Conservation (phyloP, 2,329 filamentous ascomycete genomes). For the Tolypocladium ovalisporum region DNA sequence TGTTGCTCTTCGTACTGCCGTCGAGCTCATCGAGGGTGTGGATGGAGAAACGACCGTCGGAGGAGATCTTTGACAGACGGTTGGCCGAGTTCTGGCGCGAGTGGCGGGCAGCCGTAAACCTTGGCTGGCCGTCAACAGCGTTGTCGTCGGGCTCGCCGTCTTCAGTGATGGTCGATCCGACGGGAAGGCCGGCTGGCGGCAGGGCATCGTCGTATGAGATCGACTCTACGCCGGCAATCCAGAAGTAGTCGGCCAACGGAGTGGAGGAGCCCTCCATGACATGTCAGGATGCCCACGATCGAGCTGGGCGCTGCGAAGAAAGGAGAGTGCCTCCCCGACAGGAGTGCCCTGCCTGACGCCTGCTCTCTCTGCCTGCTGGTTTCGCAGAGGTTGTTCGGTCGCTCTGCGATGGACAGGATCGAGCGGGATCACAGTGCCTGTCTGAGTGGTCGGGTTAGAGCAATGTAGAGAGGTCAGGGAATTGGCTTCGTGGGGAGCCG, state of each 20-base stretch:
- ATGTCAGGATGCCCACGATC: conserved; percentile 22
- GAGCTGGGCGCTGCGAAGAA: conserved; percentile 5
- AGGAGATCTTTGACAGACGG: conserved; percentile 43
- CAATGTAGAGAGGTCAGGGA: neutral
- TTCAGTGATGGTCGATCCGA: conserved; percentile 51
- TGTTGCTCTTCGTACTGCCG: conserved; percentile 48
- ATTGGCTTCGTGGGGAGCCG: neutral
- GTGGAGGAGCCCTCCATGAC: conserved; percentile 51
- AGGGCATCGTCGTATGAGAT: conserved; percentile 51
- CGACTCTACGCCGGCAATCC: conserved; percentile 62
- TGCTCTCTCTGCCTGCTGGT: neutral
- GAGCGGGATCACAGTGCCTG: neutral
- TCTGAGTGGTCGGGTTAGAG: neutral
- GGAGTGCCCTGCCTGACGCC: neutral
- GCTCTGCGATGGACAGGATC: neutral
- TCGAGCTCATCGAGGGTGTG: conserved; percentile 48
- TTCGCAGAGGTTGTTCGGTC: neutral
- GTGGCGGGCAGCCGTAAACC: conserved; percentile 34
- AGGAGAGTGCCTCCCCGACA: neutral
- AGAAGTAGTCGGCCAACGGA: conserved; percentile 65
- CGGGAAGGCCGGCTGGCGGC: conserved; percentile 19
- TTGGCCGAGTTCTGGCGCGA: conserved; percentile 51
- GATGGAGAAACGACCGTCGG: conserved; percentile 40
- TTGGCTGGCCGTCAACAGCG: conserved; percentile 17
- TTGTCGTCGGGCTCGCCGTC: conserved; percentile 46